A percentile compares a stretch with the other conserved stretches of the same genome.
phyloP scores from a whole-genome alignment of 73 alveolate species.

The Paramecium tetraurelia region DNA sequence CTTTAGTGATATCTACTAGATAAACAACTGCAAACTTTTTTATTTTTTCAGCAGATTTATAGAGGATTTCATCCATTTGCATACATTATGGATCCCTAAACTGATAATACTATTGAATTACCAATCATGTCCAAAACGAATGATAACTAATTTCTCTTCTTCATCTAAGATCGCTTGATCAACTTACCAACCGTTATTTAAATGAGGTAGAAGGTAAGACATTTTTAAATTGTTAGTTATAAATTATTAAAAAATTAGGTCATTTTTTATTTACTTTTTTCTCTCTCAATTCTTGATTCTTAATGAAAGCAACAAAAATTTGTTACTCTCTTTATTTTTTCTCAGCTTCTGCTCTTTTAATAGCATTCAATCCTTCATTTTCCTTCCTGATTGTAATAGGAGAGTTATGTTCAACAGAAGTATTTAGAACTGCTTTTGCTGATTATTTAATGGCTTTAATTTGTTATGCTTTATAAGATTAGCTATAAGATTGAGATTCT shows the following conservation, averaged over 20 bases:
- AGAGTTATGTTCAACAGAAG: constrained; percentile 5
- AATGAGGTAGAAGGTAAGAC: constrained; percentile 99
- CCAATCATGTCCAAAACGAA: constrained; percentile 98
- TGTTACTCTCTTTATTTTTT: background rate
- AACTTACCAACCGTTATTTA: constrained; percentile 99
- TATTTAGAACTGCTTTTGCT: background rate
- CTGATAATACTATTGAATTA: background rate
- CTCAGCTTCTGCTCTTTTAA: background rate
- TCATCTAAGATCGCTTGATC: constrained; percentile 93
- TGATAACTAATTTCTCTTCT: constrained; percentile 95
- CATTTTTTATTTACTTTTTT: background rate
- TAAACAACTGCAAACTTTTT: constrained; percentile 95
- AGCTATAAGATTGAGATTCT: background rate
- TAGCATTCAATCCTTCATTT: background rate
- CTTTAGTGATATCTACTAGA: constrained; percentile 96
- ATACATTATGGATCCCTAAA: constrained; percentile 93
- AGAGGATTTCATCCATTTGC: constrained; percentile 97
- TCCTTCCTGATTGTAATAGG: constrained; percentile 8
- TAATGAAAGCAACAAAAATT: background rate
- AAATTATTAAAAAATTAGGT: background rate
- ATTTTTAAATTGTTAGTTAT: constrained; percentile 64
- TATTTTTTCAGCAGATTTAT: constrained; percentile 90
- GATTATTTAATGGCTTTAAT: background rate
- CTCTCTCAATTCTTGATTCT: background rate
- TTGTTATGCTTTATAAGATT: background rate